Percentiles rank a stretch among this genome's conserved stretches.
These are phyloP conservation scores for Zizania latifolia DNA, from an alignment of 176 grass and related monocot species.

Conservation along the genomic window DNA sequence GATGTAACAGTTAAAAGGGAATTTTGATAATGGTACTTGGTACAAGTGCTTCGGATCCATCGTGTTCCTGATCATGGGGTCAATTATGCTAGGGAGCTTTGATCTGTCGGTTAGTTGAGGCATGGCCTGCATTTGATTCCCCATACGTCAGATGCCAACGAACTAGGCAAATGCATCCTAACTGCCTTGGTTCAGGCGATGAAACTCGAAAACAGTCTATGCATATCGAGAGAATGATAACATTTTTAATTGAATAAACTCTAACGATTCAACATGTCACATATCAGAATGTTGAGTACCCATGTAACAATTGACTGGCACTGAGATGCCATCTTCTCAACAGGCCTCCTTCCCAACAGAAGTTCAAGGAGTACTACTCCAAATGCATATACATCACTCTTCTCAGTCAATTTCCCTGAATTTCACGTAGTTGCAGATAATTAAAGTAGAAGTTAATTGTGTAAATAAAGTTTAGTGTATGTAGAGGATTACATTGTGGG, in stretches of 20 bases:
- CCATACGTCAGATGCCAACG: slow-evolving; percentile 27
- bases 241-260: not conserved
- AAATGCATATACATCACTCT: slow-evolving; percentile 95
- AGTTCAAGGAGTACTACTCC: slow-evolving; percentile 97
- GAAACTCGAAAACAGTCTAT: not conserved
- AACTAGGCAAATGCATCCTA: not conserved
- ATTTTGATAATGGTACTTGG: slow-evolving; percentile 47
- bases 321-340: slow-evolving; percentile 83
- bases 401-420: slow-evolving; percentile 95
- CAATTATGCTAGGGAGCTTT: slow-evolving; percentile 88
- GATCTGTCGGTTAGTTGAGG: slow-evolving; percentile 97
- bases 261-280: not conserved
- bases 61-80: slow-evolving; percentile 76
- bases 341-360: slow-evolving; percentile 77
- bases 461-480: not conserved
- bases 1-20: not conserved
- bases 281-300: slow-evolving; percentile 43
- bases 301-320: slow-evolving; percentile 91
- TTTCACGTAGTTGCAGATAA: slow-evolving; percentile 18
- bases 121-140: slow-evolving; percentile 66
- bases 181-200: not conserved
- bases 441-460: not conserved
- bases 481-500: not conserved
- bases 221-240: not conserved
- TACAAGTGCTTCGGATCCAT: slow-evolving; percentile 98